A percentile compares a stretch with the other conserved stretches of the same genome.
Evolutionary conservation across 2,329 filamentous ascomycete species (phyloP).

Genomic region (Aspergillus puulaauensis): DNA sequence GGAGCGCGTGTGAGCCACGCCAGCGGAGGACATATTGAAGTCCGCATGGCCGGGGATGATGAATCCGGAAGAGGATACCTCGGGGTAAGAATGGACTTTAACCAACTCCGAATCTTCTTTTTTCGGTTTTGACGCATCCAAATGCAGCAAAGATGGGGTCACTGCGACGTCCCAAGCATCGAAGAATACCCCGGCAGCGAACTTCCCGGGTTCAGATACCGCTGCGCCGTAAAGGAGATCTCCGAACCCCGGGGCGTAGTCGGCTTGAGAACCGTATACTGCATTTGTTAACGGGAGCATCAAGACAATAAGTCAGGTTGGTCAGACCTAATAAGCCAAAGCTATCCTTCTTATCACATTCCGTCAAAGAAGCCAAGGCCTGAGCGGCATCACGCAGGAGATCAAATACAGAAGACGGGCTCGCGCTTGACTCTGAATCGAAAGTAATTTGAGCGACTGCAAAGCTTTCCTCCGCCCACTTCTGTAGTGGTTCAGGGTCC

Average conservation of each 20-base stretch:
- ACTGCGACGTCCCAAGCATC: constrained; percentile 16
- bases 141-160: constrained; percentile 18
- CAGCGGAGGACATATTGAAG: constrained; percentile 56
- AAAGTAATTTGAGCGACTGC: constrained; percentile 56
- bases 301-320: no score
- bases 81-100: constrained; percentile 45
- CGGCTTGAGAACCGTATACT: constrained; percentile 28
- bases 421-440: constrained; percentile 4
- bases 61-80: constrained; percentile 45
- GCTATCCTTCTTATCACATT: constrained; percentile 25
- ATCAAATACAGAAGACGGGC: constrained; percentile 14
- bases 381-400: constrained; percentile 13
- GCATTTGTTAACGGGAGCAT: neutral
- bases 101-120: neutral
- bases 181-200: constrained; percentile 20
- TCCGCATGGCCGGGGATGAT: constrained; percentile 51
- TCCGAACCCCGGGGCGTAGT: constrained; percentile 21
- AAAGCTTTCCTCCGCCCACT: constrained; percentile 73
- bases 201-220: neutral
- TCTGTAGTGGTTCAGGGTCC: constrained; percentile 58
- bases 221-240: constrained; percentile 6
- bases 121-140: neutral
- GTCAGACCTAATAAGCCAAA: constrained; percentile 25
- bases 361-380: constrained; percentile 16
- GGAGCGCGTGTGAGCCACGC: constrained; percentile 65